Percentiles rank a stretch among this genome's conserved stretches.
phyloP scores from a whole-genome alignment of 177 flowering plant genomes.

The Vitis hybrid region DNA sequence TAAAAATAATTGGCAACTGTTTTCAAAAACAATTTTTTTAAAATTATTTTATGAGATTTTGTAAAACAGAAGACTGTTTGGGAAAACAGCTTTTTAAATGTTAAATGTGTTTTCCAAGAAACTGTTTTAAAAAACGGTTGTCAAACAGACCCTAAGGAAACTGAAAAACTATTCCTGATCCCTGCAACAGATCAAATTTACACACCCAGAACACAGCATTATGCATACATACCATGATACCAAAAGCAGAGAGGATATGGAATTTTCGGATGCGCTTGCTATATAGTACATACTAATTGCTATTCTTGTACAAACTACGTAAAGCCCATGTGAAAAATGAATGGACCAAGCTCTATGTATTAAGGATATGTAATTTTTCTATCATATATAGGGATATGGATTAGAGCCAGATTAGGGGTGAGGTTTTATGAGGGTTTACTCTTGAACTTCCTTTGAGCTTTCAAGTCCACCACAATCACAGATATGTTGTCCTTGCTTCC shows the following conservation, averaged over 20 bases:
- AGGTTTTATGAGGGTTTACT: slow-evolving; percentile 20
- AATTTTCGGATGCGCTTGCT: background rate
- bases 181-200: slow-evolving; percentile 4
- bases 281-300: slow-evolving; percentile 9
- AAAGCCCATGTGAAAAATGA: slow-evolving; percentile 23
- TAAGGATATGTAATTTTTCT: background rate
- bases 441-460: slow-evolving; percentile 49
- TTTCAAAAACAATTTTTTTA: no score
- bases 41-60: no score
- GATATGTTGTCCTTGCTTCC: slow-evolving; percentile 54
- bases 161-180: background rate
- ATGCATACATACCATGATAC: background rate
- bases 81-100: no score
- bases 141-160: no score
- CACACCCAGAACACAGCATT: background rate
- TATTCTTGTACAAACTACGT: slow-evolving; percentile 2
- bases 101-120: no score
- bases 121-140: no score
- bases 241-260: background rate
- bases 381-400: background rate
- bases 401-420: background rate
- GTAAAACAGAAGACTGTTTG: no score
- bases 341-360: slow-evolving; percentile 15
- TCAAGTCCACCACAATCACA: slow-evolving; percentile 47
- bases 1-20: no score